Evolutionary conservation across 768 basidiomycete genomes (phyloP), one percentile per base, ranked within the genome.

Genomic region (Amanita molliuscula): DNA sequence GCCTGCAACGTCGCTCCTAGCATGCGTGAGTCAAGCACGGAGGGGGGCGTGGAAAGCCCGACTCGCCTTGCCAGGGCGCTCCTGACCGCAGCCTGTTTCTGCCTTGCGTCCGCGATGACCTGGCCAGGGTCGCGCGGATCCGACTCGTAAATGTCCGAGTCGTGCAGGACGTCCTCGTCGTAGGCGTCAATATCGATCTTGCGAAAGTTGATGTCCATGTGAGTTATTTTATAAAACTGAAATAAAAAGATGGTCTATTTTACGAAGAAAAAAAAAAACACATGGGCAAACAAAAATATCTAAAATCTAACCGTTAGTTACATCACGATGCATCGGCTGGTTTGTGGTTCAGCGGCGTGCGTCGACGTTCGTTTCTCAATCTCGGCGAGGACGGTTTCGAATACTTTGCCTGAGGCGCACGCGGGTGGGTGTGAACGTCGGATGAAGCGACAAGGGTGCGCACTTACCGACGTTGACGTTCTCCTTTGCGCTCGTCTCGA

Each of bases 161-260:
- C 88, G 40, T 83, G 77, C 6, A 97, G 67, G 20, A 81, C 77
- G 59, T 97, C 95, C 65, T 97, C 95, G 62, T 98, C 95, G 69
- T 82, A 90, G 35, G 71, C 75, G 69, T 98, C 95, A 61, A 97
- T 85, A 70, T 97, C 84, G 68, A 96, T 91, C 68, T 93, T 94
- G 58, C 94, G 76, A 67, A 92, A 96, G 47, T 81, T 79, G 53
- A 62, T 62, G 43, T 75, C 73, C 70, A 73, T 74, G 48, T n/a
- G n/a, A n/a, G n/a, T n/a, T 31, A 33, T 31, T 46, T 46, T 5
- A 20, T 28, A 46, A 47, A 26, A 34, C 33, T n/a, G n/a, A 46
- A 16, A 15, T 21, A 16, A 11, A 16, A 29, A 10, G 13, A 45
- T 2, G 15, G 10, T 33, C 26, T 23, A 45, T 29, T 40, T 18